Evolutionary conservation across 2,329 filamentous ascomycete genomes (phyloP), one percentile per base, ranked within the genome.

Genomic region (Chlorencoelia australis): DNA sequence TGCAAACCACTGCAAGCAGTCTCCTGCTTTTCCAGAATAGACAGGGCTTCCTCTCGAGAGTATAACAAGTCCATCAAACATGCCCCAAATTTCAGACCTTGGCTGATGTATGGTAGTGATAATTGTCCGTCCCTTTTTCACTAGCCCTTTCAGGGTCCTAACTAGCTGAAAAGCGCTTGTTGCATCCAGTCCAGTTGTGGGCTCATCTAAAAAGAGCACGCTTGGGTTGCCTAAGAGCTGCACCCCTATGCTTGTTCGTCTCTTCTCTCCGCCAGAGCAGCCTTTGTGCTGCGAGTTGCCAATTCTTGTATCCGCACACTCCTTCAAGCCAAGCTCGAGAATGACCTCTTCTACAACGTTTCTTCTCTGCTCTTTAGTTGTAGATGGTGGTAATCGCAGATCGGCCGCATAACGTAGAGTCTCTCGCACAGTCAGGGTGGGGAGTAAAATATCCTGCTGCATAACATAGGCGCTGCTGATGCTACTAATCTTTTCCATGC

Each of bases 151-250:
- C 7, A 87, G 58, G 0, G 80, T 86, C 20, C 75, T 66, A 0
- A 87, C 67, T 0, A 88, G 68, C 46, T 86, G 81, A 47, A 75
- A 84, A 0, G 82, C 82, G 51, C 78, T 85, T 2, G 80, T 84
- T 0, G 82, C 80, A 59, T 88, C 82, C 6, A 88, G 65, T 1
- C 80, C 81, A 1, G 82, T 87, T 0, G 83, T 88, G 0, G 82
- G 82, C 49, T 88, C 83, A 50, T 89, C 83, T 15, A 86, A 68
- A 55, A 85, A 87, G 5, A 88, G 60, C 1, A 88, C 70, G 5
- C 79, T 84, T 2, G 83, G 82, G 52, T 87, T 88, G 4, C 79
- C 75, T n/a, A 88, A 63, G 38, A 88, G 65, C 57, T 87, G 82
- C 4, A 88, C 81, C 2, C 81, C 82, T 31, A 88, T 82, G 44